Conservation (phyloP, 148 eudicot genomes). For the Dysphania ambrosioides region DNA sequence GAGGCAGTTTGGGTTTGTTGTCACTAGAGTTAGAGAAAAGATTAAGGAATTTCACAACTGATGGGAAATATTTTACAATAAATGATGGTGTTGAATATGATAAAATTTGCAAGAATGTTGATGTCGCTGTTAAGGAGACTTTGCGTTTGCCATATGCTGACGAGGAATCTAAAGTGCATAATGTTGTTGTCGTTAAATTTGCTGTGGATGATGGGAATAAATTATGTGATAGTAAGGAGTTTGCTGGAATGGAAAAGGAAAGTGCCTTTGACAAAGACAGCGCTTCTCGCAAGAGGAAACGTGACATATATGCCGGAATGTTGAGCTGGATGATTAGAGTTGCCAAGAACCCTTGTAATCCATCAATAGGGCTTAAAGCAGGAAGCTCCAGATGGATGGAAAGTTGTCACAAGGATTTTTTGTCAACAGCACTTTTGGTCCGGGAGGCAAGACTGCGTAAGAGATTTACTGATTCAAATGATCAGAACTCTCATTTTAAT, state of each 20-base stretch:
- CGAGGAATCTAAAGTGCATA: slow-evolving; percentile 16
- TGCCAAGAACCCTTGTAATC: slow-evolving; percentile 52
- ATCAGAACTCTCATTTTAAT: slow-evolving; percentile 28
- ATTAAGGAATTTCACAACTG: slow-evolving; percentile 30
- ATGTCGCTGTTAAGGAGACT: slow-evolving; percentile 20
- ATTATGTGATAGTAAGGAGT: slow-evolving; percentile 10
- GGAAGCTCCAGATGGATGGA: slow-evolving; percentile 43
- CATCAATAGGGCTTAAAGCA: slow-evolving; percentile 33
- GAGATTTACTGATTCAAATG: slow-evolving; percentile 27
- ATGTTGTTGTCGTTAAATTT: slow-evolving; percentile 15
- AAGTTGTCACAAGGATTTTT: slow-evolving; percentile 27
- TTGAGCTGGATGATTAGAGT: slow-evolving; percentile 56
- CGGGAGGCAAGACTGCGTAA: slow-evolving; percentile 53
- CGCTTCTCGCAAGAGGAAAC: slow-evolving; percentile 57
- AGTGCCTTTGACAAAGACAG: slow-evolving; percentile 18
- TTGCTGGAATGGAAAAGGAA: slow-evolving; percentile 6
- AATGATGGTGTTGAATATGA: slow-evolving; percentile 23
- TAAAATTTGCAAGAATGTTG: slow-evolving; percentile 26
- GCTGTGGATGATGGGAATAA: slow-evolving; percentile 35
- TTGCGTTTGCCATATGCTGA: slow-evolving; percentile 16
- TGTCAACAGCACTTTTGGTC: slow-evolving; percentile 43
- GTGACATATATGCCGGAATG: slow-evolving; percentile 43
- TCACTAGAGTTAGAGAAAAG: slow-evolving; percentile 47
- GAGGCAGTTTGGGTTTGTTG: slow-evolving; percentile 53
- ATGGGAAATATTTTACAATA: slow-evolving; percentile 16